phyloP scores from a whole-genome alignment of 1,284 basidiomycete species.

The Pyrrhoderma lamaoense region DNA sequence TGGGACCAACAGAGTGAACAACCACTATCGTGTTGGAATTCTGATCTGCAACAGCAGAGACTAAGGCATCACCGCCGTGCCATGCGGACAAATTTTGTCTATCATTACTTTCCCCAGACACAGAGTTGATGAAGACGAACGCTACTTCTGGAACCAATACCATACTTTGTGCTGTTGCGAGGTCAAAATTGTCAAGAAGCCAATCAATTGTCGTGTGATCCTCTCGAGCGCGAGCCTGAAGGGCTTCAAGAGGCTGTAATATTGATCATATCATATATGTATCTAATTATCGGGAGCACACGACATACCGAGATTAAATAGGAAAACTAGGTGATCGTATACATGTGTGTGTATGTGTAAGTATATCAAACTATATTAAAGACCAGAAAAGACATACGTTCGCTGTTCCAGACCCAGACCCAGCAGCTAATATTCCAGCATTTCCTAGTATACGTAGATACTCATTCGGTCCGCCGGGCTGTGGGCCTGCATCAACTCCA shows the following conservation, averaged over 20 bases:
- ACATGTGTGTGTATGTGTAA: neutral
- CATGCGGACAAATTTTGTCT: slow-evolving; percentile 77
- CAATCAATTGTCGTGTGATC: slow-evolving; percentile 58
- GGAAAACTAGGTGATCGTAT: slow-evolving; percentile 32
- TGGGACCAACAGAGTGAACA: slow-evolving; percentile 68
- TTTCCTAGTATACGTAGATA: slow-evolving; percentile 60
- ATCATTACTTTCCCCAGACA: slow-evolving; percentile 75
- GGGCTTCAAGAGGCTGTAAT: slow-evolving; percentile 56
- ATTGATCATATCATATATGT: slow-evolving; percentile 12
- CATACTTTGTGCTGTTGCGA: slow-evolving; percentile 40
- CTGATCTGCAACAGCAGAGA: slow-evolving; percentile 48
- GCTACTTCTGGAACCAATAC: slow-evolving; percentile 52
- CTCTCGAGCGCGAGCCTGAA: slow-evolving; percentile 53
- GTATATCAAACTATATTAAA: slow-evolving; percentile 30
- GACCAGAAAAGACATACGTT: slow-evolving; percentile 4
- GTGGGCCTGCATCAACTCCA: slow-evolving; percentile 64
- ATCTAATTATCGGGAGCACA: too few relatives aligned
- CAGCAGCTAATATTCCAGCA: slow-evolving; percentile 71
- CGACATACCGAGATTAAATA: slow-evolving; percentile 49
- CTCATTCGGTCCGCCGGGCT: slow-evolving; percentile 63
- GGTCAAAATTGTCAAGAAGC: slow-evolving; percentile 62
- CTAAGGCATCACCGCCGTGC: slow-evolving; percentile 65
- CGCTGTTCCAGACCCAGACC: slow-evolving; percentile 65
- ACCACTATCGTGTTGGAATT: slow-evolving; percentile 81
- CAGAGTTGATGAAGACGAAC: slow-evolving; percentile 66